Evolutionary conservation across 306 rosid genomes (phyloP).

Genomic region (Trifolium subterraneum): DNA sequence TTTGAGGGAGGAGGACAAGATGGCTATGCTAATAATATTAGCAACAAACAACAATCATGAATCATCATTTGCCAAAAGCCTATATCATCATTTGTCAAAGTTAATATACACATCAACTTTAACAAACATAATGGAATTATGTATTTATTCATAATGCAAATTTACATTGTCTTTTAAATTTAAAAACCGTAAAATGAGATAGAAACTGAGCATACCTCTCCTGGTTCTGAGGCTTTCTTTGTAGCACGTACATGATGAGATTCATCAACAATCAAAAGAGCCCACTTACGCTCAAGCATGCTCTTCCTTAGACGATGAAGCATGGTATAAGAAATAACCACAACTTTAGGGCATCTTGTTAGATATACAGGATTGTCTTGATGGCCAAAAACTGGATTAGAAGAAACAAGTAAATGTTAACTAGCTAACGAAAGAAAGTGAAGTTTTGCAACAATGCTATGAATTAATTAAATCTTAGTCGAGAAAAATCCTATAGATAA

Average conservation of each 20-base stretch:
- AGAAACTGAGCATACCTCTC: constrained; percentile 63
- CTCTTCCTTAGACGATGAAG: constrained; percentile 83
- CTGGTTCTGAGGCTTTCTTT: constrained; percentile 77
- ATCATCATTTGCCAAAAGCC: constrained; percentile 12
- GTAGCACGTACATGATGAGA: constrained; percentile 92
- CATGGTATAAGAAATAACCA: constrained; percentile 94
- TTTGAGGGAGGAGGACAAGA: neutral
- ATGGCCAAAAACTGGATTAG: constrained; percentile 84
- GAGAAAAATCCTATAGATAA: constrained; percentile 19
- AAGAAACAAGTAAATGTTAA: constrained; percentile 34
- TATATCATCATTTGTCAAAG: constrained; percentile 19
- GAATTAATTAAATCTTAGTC: constrained; percentile 5
- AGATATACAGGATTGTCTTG: constrained; percentile 78
- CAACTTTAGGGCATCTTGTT: constrained; percentile 74
- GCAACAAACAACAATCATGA: neutral
- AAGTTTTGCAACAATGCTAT: constrained; percentile 25
- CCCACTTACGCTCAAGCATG: constrained; percentile 86
- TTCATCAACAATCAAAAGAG: constrained; percentile 86
- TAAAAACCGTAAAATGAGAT: constrained; percentile 31
- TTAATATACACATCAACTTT: constrained; percentile 16
- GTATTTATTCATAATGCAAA: constrained; percentile 9
- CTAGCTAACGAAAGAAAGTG: constrained; percentile 21
- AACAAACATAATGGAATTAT: constrained; percentile 15
- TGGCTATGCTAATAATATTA: neutral
- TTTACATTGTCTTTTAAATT: constrained; percentile 6